A percentile compares a stretch with the other conserved stretches of the same genome.
These are phyloP conservation scores for Diplodia sapinea DNA, from an alignment of 2,329 filamentous ascomycete species.

Conservation along the genomic window DNA sequence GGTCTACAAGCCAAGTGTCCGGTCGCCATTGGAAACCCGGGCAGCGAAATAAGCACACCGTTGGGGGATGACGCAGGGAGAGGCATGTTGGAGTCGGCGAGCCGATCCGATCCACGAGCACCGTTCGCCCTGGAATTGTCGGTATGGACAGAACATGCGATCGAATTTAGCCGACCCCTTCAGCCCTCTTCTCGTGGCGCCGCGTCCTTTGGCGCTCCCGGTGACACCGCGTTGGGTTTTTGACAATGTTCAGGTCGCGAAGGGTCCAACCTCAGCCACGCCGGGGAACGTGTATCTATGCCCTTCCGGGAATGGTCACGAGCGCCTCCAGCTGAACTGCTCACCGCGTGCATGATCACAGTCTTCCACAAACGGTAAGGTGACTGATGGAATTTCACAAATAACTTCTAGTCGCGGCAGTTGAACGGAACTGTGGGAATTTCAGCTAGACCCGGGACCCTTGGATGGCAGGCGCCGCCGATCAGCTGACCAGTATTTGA, in stretches of 20 bases:
- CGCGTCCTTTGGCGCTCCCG: neutral
- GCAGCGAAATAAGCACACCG: neutral
- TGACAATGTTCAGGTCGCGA: neutral
- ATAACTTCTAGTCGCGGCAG: conserved; percentile 5
- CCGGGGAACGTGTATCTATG: conserved; percentile 13
- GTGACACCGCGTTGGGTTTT: neutral
- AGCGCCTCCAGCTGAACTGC: conserved; percentile 17
- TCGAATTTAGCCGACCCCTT: conserved; percentile 11
- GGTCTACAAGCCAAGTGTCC: conserved; percentile 14
- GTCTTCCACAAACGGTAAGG: conserved; percentile 16
- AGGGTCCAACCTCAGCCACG: conserved; percentile 5
- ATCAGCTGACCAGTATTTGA: conserved; percentile 10
- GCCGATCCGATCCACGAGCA: conserved; percentile 20
- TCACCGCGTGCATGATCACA: conserved; percentile 18
- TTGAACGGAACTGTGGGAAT: neutral
- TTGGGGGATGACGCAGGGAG: conserved; percentile 20
- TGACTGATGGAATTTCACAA: conserved; percentile 2
- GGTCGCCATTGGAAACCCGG: neutral
- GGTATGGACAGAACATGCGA: conserved; percentile 7
- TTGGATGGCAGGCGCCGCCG: neutral
- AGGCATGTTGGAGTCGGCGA: neutral
- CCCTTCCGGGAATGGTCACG: conserved; percentile 24
- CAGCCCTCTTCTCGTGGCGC: conserved; percentile 3
- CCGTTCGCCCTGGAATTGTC: conserved; percentile 22
- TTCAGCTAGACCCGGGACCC: neutral